A percentile compares a stretch with the other conserved stretches of the same genome.
Evolutionary conservation across 106 monocot species (phyloP).

Genomic region (Platanthera guangdongensis): DNA sequence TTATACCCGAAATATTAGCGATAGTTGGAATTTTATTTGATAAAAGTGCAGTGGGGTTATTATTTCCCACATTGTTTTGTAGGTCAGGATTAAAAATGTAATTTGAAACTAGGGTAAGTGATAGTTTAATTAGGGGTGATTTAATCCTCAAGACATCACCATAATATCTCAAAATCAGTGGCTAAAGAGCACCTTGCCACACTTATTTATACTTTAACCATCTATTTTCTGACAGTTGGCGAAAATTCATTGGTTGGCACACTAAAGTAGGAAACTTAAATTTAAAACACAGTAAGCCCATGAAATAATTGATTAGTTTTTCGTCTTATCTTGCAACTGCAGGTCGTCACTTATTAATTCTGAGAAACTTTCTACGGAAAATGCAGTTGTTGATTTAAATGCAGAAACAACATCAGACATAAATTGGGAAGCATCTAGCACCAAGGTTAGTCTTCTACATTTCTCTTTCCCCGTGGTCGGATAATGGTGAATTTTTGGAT

Average conservation of each 20-base stretch:
- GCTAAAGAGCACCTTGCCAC: background rate
- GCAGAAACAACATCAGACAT: constrained; percentile 13
- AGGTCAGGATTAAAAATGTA: background rate
- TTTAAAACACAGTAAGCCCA: background rate
- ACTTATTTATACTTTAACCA: background rate
- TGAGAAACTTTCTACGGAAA: constrained; percentile 23
- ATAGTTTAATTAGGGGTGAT: background rate
- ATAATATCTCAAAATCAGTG: background rate
- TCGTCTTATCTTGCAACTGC: background rate
- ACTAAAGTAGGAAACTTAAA: background rate
- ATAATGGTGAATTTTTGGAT: background rate
- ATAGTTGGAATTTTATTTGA: background rate
- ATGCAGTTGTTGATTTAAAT: constrained; percentile 8
- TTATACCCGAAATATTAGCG: background rate
- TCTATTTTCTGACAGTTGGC: background rate
- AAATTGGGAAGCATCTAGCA: constrained; percentile 6
- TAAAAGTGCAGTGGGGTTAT: background rate
- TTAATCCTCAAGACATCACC: background rate
- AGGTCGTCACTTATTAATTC: constrained; percentile 50
- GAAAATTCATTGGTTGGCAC: background rate
- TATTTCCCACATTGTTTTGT: background rate
- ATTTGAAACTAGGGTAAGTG: background rate
- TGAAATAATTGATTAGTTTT: background rate
- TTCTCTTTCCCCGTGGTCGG: background rate
- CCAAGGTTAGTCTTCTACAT: constrained; percentile 12